Base-by-base conservation (phyloP, 2,329 filamentous ascomycete genomes). In the Colletotrichum incanum region DNA sequence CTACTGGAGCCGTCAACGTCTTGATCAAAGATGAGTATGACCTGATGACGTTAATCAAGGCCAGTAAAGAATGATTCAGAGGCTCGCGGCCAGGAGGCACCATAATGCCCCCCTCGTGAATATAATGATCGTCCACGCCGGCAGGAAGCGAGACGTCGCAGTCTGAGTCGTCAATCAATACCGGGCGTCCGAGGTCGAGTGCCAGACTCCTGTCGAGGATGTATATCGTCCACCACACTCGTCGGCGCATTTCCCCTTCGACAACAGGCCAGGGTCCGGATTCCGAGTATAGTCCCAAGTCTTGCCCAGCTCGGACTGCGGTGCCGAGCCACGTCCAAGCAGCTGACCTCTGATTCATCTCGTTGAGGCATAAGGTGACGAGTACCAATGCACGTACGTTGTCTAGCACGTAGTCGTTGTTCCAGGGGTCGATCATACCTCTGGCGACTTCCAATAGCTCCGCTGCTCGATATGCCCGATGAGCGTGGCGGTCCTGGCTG, bases 171-270 rank as follows among this genome's bases (percentile, higher is more conserved):
- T 95, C 89, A 78, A 98, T 97, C 75, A 95, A 83, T 67, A 93
- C 89, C 0, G 96, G 94, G 62, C 93, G 91, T 11, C 94, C 93
- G 43, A 95, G 87, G 79, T 98, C 95, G 16, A 97, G 85, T 0
- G 94, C 92, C 61, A 97, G 84, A 34, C 93, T 88, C 74, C 95
- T 91, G 83, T 99, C 96, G 84, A 95, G 91, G 55, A 94, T 90
- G 82, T 98, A 98, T 68, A 98, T 90, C 18, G 94, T 91, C 95
- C 96, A 99, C 96, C 96, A 99, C 2, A 96, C 90, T 67, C 95
- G 89, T 73, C 93, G 91, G 66, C 95, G 91, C 90, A 96, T 95
- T 81, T 98, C 96, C 14, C 90, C 90, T 77, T 98, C 95, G 18
- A 97, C 85, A 1, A 91, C 87, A 2, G 93, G 88, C 87, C 92